These are phyloP conservation scores for Tuber magnatum DNA, from an alignment of 495 filamentous ascomycete genomes.

Conservation along the genomic window DNA sequence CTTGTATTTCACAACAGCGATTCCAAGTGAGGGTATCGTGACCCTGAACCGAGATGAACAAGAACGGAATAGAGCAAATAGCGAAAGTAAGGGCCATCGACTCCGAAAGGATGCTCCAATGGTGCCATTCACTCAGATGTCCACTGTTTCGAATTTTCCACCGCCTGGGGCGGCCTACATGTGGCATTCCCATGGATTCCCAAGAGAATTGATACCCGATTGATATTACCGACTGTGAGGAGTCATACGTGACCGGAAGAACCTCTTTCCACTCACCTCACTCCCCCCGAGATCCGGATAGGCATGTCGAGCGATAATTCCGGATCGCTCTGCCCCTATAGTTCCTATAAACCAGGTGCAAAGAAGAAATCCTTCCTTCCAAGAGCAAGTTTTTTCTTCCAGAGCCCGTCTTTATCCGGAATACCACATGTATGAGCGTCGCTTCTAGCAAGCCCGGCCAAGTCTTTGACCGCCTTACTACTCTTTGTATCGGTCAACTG, in stretches of 20 bases:
- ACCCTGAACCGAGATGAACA: too few species aligned
- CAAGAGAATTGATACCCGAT: constrained; percentile 35
- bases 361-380: constrained; percentile 86
- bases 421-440: constrained; percentile 75
- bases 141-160: constrained; percentile 81
- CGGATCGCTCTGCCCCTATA: constrained; percentile 48
- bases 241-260: constrained; percentile 58
- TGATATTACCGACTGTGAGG: background rate
- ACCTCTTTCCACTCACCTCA: constrained; percentile 64
- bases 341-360: constrained; percentile 43
- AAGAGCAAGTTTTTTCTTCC: constrained; percentile 74
- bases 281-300: constrained; percentile 80
- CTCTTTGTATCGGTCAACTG: too few species aligned
- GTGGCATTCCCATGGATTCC: constrained; percentile 80
- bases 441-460: too few species aligned
- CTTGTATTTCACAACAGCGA: too few species aligned
- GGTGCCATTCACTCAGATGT: constrained; percentile 76
- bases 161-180: constrained; percentile 75
- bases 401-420: constrained; percentile 80
- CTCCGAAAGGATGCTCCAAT: constrained; percentile 74
- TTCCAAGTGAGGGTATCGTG: too few species aligned
- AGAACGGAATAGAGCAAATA: too few species aligned
- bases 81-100: constrained; percentile 58
- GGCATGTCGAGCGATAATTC: constrained; percentile 73
- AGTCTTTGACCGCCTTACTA: too few species aligned